A percentile compares a stretch with the other conserved stretches of the same genome.
These are phyloP conservation scores for Alternaria tenuissima DNA, from an alignment of 2,329 filamentous ascomycete genomes.

Conservation along the genomic window DNA sequence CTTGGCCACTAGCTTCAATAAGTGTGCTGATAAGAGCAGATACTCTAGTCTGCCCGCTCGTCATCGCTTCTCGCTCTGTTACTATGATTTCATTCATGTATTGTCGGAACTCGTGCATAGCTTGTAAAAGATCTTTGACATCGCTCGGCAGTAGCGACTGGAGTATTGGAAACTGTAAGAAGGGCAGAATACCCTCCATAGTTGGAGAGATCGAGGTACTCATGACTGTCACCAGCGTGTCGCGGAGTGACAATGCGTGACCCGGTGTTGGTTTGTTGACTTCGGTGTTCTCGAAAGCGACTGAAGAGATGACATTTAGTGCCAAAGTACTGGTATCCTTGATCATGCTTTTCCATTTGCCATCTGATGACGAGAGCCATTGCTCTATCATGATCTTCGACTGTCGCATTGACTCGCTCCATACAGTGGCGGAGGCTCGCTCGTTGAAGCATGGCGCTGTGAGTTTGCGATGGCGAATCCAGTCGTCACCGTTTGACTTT, in stretches of 20 bases:
- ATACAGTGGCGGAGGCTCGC: slow-evolving; percentile 55
- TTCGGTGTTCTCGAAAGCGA: slow-evolving; percentile 45
- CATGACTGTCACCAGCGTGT: slow-evolving; percentile 38
- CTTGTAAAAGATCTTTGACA: slow-evolving; percentile 25
- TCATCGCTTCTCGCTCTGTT: not conserved
- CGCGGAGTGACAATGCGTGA: slow-evolving; percentile 25
- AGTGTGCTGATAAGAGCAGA: slow-evolving; percentile 38
- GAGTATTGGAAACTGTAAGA: slow-evolving; percentile 10
- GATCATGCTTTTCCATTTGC: slow-evolving; percentile 28
- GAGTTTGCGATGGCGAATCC: slow-evolving; percentile 56
- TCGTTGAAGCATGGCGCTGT: slow-evolving; percentile 57
- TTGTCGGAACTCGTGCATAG: slow-evolving; percentile 25
- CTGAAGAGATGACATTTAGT: slow-evolving; percentile 50
- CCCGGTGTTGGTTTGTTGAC: slow-evolving; percentile 23
- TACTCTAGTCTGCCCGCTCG: slow-evolving; percentile 22
- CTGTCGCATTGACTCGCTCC: slow-evolving; percentile 67
- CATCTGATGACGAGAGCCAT: slow-evolving; percentile 35
- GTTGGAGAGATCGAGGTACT: slow-evolving; percentile 34
- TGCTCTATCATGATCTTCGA: slow-evolving; percentile 46
- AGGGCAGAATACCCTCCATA: slow-evolving; percentile 18
- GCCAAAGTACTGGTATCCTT: slow-evolving; percentile 49
- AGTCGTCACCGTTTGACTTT: slow-evolving; percentile 13
- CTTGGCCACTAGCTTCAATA: slow-evolving; percentile 27
- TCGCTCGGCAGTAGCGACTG: slow-evolving; percentile 27
- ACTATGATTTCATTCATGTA: slow-evolving; percentile 27